Conservation (phyloP, 169 alveolate genomes). For the Babesia ovis region DNA sequence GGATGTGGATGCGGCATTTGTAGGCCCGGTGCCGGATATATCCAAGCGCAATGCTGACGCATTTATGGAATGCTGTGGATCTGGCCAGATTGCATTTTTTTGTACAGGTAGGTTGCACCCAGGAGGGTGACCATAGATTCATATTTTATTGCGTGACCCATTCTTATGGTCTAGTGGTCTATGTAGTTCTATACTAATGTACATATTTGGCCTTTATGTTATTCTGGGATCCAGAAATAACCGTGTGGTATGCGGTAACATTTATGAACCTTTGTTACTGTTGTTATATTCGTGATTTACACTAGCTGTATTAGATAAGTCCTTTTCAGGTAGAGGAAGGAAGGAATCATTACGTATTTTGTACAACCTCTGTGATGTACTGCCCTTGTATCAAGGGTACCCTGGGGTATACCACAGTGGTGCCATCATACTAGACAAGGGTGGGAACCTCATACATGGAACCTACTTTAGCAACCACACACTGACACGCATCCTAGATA, state of each 20-base stretch:
- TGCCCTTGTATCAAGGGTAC: constrained; percentile 20
- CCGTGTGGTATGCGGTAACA: too few relatives aligned
- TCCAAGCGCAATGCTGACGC: not conserved
- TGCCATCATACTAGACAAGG: constrained; percentile 25
- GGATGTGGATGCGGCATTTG: constrained; percentile 22
- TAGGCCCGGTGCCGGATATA: not conserved
- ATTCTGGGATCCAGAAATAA: too few relatives aligned
- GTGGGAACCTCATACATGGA: constrained; percentile 16
- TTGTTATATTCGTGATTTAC: too few relatives aligned
- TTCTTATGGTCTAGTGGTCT: too few relatives aligned
- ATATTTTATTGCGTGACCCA: too few relatives aligned
- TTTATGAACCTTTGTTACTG: too few relatives aligned
- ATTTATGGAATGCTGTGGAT: constrained; percentile 11
- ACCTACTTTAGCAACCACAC: constrained; percentile 15
- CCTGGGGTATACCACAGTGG: constrained; percentile 63
- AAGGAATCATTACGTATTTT: constrained; percentile 3
- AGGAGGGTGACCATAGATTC: too few relatives aligned
- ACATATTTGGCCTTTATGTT: too few relatives aligned
- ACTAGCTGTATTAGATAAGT: too few relatives aligned
- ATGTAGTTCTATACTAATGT: too few relatives aligned
- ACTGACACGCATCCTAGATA: not conserved
- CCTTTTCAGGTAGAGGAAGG: constrained; percentile 12
- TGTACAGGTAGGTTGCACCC: constrained; percentile 59
- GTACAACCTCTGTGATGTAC: not conserved
- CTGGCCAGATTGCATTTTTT: constrained; percentile 28